Base-by-base conservation (phyloP, 2,329 filamentous ascomycete species). In the Dactylonectria macrodidyma region DNA sequence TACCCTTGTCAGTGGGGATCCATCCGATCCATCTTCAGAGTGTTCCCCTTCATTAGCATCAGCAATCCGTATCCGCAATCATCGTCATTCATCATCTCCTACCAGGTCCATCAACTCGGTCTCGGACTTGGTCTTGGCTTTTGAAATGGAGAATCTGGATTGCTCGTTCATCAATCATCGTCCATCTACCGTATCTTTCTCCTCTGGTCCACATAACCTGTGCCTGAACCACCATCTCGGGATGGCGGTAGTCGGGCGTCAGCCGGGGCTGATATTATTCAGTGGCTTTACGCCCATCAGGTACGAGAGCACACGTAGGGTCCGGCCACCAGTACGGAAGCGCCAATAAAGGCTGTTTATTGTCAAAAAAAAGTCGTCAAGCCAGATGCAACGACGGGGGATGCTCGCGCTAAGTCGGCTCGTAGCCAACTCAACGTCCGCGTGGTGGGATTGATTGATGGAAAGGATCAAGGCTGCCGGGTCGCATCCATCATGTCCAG, bases 401-500 rank as follows among this genome's bases (percentile, higher is more conserved):
- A 16, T 41, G 12, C 12, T 14, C 11, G 38, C 38, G 38, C 38
- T 41, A 41, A 11, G 38, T 16, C 38, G 38, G 38, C 11, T 41
- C 38, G 38, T 41, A 41, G 12, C 38, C 38, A 41, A 11, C 11
- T 16, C 38, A 41, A 16, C 38, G 38, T 16, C 38, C 16, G 38
- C 38, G 38, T 41, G 38, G 38, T 41, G 38, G 38, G 38, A 41
- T 41, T 41, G 38, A 41, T 41, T 41, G 38, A 41, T 16, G 14
- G 38, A 41, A 16, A 41, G 55, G 14, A 54, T 63, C 60, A 70
- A 66, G 70, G 60, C 41, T 68, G 19, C 52, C 36, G 11, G 19
- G 46, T 14, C 19, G 22, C 12, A 14, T 26, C 6, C 11, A 12
- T 16, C 22, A 19, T 19, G 8, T 22, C 44, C 44, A 47, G 55